Percentiles rank a stretch among this genome's conserved stretches.
phyloP scores from a whole-genome alignment of 2,329 filamentous ascomycete species.

The Lasiodiplodia hormozganensis region DNA sequence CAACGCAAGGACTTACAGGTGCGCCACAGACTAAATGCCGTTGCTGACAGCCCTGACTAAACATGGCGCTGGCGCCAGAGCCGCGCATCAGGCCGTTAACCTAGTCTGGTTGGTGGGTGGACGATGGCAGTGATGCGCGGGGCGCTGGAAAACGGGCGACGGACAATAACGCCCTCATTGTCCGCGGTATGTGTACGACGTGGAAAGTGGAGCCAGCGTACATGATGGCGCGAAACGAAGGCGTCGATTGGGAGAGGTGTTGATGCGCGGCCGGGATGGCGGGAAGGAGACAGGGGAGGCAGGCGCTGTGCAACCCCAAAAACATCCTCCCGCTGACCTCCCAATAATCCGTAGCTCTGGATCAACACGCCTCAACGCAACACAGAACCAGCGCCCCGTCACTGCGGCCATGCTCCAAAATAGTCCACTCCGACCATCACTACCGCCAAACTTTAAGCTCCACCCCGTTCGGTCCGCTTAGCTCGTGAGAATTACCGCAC shows the following conservation, averaged over 20 bases:
- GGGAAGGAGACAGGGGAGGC: background rate
- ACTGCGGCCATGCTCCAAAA: background rate
- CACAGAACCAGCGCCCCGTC: background rate
- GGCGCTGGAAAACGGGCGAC: background rate
- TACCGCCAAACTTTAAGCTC: background rate
- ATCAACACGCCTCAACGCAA: background rate
- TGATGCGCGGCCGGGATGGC: background rate
- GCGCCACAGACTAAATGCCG: background rate
- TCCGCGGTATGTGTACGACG: background rate
- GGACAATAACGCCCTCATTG: background rate
- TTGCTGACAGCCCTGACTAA: background rate
- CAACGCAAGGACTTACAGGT: slow-evolving; percentile 4
- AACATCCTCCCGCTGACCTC: background rate
- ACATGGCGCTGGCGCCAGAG: background rate
- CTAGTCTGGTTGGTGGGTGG: background rate
- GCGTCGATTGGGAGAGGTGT: background rate
- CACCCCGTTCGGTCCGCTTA: background rate
- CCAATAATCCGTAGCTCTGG: background rate
- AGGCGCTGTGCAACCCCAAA: background rate
- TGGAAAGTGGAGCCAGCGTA: background rate
- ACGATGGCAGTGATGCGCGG: background rate
- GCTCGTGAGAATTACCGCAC: background rate
- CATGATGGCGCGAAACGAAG: background rate
- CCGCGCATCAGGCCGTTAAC: background rate
- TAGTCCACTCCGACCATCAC: background rate